Conservation (phyloP, 768 basidiomycete genomes). For the Phaffia australis region DNA sequence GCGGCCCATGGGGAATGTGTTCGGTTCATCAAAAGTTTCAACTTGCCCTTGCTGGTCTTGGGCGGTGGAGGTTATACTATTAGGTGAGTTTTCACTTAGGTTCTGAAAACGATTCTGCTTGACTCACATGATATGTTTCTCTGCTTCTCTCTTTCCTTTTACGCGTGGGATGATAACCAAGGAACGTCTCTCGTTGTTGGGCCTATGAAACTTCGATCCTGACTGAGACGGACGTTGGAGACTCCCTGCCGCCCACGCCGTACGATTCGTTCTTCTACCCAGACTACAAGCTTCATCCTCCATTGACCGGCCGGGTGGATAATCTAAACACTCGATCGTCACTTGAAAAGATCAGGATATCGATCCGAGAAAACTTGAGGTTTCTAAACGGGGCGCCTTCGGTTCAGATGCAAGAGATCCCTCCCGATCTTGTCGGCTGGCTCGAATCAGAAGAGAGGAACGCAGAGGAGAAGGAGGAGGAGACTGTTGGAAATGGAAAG, state of each 20-base stretch:
- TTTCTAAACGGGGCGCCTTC: slow-evolving; percentile 94
- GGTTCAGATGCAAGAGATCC: slow-evolving; percentile 91
- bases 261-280: slow-evolving; percentile 87
- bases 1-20: slow-evolving; percentile 98
- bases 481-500: slow-evolving; percentile 32
- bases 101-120: not conserved
- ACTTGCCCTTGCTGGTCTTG: slow-evolving; percentile 77
- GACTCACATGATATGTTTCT: not conserved
- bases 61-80: slow-evolving; percentile 97
- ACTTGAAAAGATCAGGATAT: slow-evolving; percentile 76
- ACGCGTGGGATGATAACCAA: not conserved
- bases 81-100: slow-evolving; percentile 33
- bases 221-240: slow-evolving; percentile 68
- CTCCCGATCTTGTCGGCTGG: slow-evolving; percentile 71
- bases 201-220: slow-evolving; percentile 93
- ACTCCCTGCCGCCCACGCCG: slow-evolving; percentile 74
- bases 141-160: not conserved
- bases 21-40: slow-evolving; percentile 85
- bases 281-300: slow-evolving; percentile 85
- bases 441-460: slow-evolving; percentile 61
- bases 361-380: slow-evolving; percentile 73
- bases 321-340: slow-evolving; percentile 78
- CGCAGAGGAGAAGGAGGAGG: slow-evolving; percentile 60
- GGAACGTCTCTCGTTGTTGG: slow-evolving; percentile 98
- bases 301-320: slow-evolving; percentile 78